These are phyloP conservation scores for Salix koriyanagi DNA, from an alignment of 345 rosid genomes.

Conservation along the genomic window DNA sequence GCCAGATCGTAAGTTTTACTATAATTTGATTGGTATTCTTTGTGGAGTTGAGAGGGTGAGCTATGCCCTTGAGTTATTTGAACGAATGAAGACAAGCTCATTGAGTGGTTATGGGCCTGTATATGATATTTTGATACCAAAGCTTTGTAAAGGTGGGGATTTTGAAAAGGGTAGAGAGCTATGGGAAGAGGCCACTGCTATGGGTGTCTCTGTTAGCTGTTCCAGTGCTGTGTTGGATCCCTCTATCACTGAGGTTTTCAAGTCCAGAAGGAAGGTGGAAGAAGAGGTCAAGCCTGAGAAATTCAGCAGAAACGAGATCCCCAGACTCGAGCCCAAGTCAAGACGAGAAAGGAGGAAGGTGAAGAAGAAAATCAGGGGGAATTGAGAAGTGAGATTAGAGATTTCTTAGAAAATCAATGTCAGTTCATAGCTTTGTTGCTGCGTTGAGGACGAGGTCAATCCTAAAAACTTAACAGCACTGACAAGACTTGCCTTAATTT, in stretches of 20 bases:
- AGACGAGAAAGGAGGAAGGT: conserved; percentile 12
- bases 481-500: no score
- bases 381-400: no score
- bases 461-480: no score
- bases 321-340: conserved; percentile 21
- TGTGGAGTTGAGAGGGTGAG: conserved; percentile 72
- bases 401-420: no score
- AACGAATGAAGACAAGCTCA: conserved; percentile 57
- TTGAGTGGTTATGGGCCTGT: conserved; percentile 63
- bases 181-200: conserved; percentile 63
- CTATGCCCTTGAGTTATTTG: conserved; percentile 63
- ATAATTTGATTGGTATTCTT: conserved; percentile 70
- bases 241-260: conserved; percentile 54
- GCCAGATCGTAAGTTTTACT: conserved; percentile 61
- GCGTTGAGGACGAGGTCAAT: no score
- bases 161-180: conserved; percentile 70
- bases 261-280: conserved; percentile 45
- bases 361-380: conserved; percentile 17
- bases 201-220: conserved; percentile 40
- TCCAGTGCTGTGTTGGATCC: conserved; percentile 51
- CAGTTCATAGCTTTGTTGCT: no score
- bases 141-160: conserved; percentile 72
- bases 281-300: conserved; percentile 35
- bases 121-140: conserved; percentile 69
- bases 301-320: conserved; percentile 19